A percentile compares a stretch with the other conserved stretches of the same genome.
These are phyloP conservation scores for Colletotrichum nymphaeae DNA, from an alignment of 2,329 filamentous ascomycete genomes.

Conservation along the genomic window DNA sequence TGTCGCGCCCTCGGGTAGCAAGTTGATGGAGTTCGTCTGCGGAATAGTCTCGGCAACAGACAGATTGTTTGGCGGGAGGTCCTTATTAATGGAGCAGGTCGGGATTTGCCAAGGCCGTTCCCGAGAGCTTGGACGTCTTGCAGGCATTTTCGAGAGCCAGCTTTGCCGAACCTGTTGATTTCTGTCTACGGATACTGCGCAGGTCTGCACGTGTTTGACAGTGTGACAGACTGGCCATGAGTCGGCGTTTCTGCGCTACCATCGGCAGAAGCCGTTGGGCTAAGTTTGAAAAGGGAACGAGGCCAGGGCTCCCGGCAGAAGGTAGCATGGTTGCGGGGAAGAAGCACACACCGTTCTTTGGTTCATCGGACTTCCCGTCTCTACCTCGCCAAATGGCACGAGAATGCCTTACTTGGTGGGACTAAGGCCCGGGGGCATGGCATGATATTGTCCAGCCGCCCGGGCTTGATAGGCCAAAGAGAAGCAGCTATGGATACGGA, in stretches of 20 bases:
- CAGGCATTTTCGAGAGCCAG: neutral
- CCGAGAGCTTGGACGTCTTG: neutral
- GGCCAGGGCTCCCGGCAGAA: constrained; percentile 7
- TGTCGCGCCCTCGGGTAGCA: neutral
- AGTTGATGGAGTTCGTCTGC: neutral
- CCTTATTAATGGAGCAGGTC: neutral
- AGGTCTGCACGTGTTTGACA: neutral
- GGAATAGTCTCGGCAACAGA: neutral
- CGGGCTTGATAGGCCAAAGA: constrained; percentile 12
- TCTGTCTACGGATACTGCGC: neutral
- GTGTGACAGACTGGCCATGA: neutral
- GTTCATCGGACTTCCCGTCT: constrained; percentile 24
- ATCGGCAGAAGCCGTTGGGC: constrained; percentile 20
- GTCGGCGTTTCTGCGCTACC: neutral
- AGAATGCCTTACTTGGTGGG: constrained; percentile 17
- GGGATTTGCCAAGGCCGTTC: neutral
- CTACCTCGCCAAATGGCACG: constrained; percentile 10
- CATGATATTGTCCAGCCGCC: constrained; percentile 16
- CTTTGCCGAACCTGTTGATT: neutral
- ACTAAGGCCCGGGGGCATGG: constrained; percentile 23
- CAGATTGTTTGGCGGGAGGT: neutral
- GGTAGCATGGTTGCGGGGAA: constrained; percentile 24
- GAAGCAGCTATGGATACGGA: neutral
- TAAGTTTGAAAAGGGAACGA: neutral
- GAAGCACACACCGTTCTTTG: constrained; percentile 14